These are phyloP conservation scores for Macadamia tetraphylla DNA, from an alignment of 164 flowering plant species.

Conservation along the genomic window DNA sequence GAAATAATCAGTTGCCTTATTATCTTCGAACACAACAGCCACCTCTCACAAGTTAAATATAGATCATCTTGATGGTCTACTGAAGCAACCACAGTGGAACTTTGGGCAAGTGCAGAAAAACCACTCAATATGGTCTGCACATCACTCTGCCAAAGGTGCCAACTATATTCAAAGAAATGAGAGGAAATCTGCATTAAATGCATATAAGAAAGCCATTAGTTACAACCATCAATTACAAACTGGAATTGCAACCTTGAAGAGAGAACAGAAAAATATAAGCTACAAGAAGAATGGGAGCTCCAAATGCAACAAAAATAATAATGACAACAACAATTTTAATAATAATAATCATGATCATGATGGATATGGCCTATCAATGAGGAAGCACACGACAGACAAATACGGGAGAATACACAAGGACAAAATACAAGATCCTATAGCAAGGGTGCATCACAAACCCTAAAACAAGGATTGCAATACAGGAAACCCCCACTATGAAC, in stretches of 20 bases:
- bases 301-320: neutral
- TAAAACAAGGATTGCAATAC: no score
- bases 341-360: no score
- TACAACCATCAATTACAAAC: neutral
- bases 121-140: conserved; percentile 58
- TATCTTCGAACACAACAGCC: conserved; percentile 82
- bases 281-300: neutral
- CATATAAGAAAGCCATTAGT: neutral
- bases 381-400: no score
- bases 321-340: no score
- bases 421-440: no score
- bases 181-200: conserved; percentile 71
- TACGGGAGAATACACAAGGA: no score
- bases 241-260: neutral
- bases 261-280: no score
- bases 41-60: conserved; percentile 72
- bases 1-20: conserved; percentile 70
- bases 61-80: conserved; percentile 67
- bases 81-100: conserved; percentile 29
- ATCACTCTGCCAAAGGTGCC: conserved; percentile 95
- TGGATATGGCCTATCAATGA: no score
- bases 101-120: conserved; percentile 52
- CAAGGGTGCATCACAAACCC: no score
- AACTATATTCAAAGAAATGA: conserved; percentile 75
- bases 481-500: no score